Base-by-base conservation (phyloP, 2,329 filamentous ascomycete species). In the Trichoderma koningii region DNA sequence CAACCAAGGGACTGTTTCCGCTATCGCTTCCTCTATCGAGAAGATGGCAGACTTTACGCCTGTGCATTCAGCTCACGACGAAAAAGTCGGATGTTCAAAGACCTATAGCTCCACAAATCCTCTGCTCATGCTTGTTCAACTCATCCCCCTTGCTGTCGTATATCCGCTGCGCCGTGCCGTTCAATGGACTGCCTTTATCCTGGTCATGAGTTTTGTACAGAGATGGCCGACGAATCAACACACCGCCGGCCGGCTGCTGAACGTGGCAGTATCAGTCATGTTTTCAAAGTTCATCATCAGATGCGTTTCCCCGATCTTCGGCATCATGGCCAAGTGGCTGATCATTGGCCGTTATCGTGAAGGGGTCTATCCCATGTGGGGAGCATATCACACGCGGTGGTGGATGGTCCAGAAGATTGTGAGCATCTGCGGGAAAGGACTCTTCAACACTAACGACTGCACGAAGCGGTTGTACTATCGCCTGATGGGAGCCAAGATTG, bases 321-420 rank as follows among this genome's bases (percentile, higher is more conserved):
- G 79, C n/a, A 83, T 86, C 26, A 47, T 74, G 3, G 75, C 79
- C 55, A 86, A 86, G 70, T 86, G 84, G 84, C 51, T 82, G 6
- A 75, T 86, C 59, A 81, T 86, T 48, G 84, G 84, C 12, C 78
- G 79, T 1, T 82, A 84, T 70, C 76, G 75, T 42, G 78, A 83
- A 70, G 84, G 84, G 0, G 71, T 85, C 2, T 85, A 83, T 68
- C 83, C 84, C 2, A 87, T 87, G 84, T 87, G 84, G 84, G 83
- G 83, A 1, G 67, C 71, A 1, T 86, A 86, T 69, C 84, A 86
- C 70, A 85, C 82, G 0, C 77, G 82, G 9, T 87, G 84, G 84
- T 87, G 84, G 84, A 68, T 86, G 63, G 79, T 81, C 1, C 80
- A 86, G 70, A 86, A 86, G 73, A 79, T 80, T 21, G 75, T 83